Evolutionary conservation across 2,329 filamentous ascomycete genomes (phyloP).

Genomic region (Talaromyces sp.): DNA sequence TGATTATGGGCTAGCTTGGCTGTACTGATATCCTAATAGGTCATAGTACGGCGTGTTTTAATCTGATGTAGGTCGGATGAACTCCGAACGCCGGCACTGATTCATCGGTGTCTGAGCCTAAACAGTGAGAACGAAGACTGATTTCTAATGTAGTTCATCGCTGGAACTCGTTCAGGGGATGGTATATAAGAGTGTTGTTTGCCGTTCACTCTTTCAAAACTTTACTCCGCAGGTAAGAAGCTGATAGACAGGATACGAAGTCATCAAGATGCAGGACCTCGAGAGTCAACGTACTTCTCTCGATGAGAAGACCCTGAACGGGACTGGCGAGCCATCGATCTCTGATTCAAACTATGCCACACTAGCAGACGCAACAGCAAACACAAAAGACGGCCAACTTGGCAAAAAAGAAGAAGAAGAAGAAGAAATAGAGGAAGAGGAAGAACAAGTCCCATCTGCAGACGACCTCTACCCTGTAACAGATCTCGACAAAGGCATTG

Average conservation of each 20-base stretch:
- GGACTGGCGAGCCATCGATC: neutral
- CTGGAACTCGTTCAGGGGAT: neutral
- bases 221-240: neutral
- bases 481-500: constrained; percentile 14
- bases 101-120: neutral
- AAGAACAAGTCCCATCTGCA: neutral
- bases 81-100: neutral
- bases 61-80: neutral
- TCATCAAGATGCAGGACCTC: neutral
- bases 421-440: neutral
- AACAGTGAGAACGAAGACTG: neutral
- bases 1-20: neutral
- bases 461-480: constrained; percentile 11
- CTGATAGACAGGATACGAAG: neutral
- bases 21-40: neutral
- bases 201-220: neutral
- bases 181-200: neutral
- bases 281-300: neutral
- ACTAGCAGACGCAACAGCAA: neutral
- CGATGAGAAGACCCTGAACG: neutral
- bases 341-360: neutral
- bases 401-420: neutral
- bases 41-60: neutral
- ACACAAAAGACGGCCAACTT: neutral
- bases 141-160: neutral